Evolutionary conservation across 352 stramenopile genomes (phyloP), one percentile per base, ranked within the genome.

Genomic region (Pythium pyrilobum): DNA sequence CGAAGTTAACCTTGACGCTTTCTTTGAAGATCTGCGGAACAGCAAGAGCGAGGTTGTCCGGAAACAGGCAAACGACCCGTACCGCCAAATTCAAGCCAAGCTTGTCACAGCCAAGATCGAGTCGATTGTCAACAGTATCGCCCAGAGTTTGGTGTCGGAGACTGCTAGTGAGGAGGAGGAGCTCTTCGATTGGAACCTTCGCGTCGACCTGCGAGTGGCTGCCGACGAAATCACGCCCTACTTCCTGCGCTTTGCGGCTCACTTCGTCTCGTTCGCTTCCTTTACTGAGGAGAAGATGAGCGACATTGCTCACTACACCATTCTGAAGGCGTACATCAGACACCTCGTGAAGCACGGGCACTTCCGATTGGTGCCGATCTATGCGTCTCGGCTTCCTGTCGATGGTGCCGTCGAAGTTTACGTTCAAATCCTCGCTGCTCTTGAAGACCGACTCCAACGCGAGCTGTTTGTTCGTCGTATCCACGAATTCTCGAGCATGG

Each of bases 281-380:
- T 85, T 83, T 53, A 92, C 81, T 29, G 77, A 73, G 9, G 79
- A 92, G 41, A 62, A 57, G 7, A 87, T 87, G 34, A 76, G 90
- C 39, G 69, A 78, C 27, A 57, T 72, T 28, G 72, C 78, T 3
- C 74, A 74, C 18, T 77, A 92, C 57, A 87, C 89, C 68, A 89
- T 92, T 57, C 40, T 90, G 15, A 92, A 92, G 59, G 52, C 78
- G 18, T 94, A 94, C 50, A 86, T 94, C 53, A 77, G 84, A 0
- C 80, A 94, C 45, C 55, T 94, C 20, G 77, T 91, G 24, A 85
- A 90, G 64, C 80, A 91, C 23, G 70, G 70, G 2, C 81, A 94
- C 32, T 67, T 87, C 45, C 74, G 87, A 46, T 72, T 92, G 8
- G 75, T 92, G 20, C 79, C 84, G 12, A 52, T 94, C 4, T 94